Evolutionary conservation across 768 basidiomycete species (phyloP), one percentile per base, ranked within the genome.

Genomic region (Lactarius hatsudake): DNA sequence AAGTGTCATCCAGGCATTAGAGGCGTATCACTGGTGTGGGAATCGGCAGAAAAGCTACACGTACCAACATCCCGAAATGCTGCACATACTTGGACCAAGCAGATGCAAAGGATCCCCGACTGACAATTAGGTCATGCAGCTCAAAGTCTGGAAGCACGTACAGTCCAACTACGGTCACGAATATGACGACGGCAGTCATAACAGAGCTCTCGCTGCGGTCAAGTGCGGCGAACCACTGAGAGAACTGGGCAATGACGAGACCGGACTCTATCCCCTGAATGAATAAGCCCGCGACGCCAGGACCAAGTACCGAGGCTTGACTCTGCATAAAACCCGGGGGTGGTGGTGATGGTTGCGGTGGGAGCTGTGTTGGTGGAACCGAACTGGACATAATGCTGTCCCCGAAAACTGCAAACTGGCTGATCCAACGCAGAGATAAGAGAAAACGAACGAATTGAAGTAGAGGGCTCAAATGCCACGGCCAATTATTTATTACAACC

Each of bases 81-180:
- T 59, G 18, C 10, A 67, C 66, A 8, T 63, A 67, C 5, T 30
- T 60, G n/a, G 0, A 0, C 66, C 62, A 67, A 55, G 34, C 10
- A 10, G 62, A 63, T 30, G 51, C 20, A 18, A 67, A 63, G 17
- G 7, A 12, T 36, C 26, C 58, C 66, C 1, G 66, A 15, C 42
- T 67, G 66, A 59, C 18, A 42, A 63, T 32, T 8, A 59, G 20
- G 17, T 1, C 32, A 36, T 13, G 5, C n/a, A 32, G 15, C 38
- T 10, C 15, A 30, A 43, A 36, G 1, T n/a, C 17, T 3, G 28
- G 23, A 28, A 3, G 17, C 7, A 55, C 66, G 26, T 53, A 67
- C 66, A 67, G n/a, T 28, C 66, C 66, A 7, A 67, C 58, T 5
- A 5, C 3, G 5, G 66, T 63, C 58, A 63, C 58, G 18, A 60